These are phyloP conservation scores for Pistacia atlantica DNA, from an alignment of 345 rosid species.

Conservation along the genomic window DNA sequence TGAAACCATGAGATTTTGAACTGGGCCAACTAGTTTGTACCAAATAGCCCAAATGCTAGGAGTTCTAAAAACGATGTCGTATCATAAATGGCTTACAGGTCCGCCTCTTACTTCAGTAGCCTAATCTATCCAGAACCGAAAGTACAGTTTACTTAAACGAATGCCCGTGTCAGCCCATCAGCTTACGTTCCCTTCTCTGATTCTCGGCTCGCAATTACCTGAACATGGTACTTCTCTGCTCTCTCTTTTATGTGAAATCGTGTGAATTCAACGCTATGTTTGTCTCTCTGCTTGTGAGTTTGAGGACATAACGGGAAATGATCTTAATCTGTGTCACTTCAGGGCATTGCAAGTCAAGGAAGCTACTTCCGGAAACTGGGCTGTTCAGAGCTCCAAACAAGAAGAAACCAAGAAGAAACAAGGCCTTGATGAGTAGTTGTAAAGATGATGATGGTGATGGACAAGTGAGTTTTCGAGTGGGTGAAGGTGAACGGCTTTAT, in stretches of 20 bases:
- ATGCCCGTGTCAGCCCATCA: neutral
- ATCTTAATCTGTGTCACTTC: neutral
- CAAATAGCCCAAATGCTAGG: no score
- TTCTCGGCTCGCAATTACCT: neutral
- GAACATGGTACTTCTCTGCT: neutral
- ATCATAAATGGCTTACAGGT: no score
- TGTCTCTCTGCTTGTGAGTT: neutral
- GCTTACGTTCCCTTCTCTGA: neutral
- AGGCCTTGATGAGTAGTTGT: constrained; percentile 34
- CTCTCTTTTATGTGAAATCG: neutral
- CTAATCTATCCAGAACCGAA: neutral
- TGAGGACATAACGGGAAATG: no score
- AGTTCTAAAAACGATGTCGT: no score
- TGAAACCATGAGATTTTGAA: no score
- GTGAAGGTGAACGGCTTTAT: constrained; percentile 53
- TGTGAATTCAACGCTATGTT: neutral
- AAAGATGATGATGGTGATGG: constrained; percentile 16
- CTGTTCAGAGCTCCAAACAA: neutral
- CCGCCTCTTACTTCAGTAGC: no score
- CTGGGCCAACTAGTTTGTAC: no score
- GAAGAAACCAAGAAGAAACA: constrained; percentile 21
- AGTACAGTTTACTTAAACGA: neutral
- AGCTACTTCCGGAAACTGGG: constrained; percentile 15
- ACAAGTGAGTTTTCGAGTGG: constrained; percentile 21
- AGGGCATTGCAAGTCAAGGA: constrained; percentile 39